Conservation (phyloP, 345 rosid species). For the Erucastrum elatum region DNA sequence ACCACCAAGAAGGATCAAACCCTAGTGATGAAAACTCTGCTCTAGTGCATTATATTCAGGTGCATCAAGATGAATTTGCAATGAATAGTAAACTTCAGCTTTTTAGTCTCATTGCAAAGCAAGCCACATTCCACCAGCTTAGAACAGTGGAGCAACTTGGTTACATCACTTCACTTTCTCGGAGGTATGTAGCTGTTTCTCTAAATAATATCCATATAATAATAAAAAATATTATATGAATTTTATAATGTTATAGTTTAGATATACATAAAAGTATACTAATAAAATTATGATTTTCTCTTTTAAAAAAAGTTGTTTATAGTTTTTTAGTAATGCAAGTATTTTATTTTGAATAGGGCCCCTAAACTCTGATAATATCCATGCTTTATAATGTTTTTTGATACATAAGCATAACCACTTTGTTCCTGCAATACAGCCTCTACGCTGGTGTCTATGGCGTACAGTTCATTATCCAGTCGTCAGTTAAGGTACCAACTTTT, state of each 20-base stretch:
- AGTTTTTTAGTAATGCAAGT: too few relatives aligned
- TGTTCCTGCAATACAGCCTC: neutral
- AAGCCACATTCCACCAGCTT: neutral
- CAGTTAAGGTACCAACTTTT: neutral
- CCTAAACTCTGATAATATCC: too few relatives aligned
- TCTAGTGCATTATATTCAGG: conserved; percentile 86
- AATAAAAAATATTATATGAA: too few relatives aligned
- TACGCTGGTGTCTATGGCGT: neutral
- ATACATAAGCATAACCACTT: neutral
- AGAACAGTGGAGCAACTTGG: conserved; percentile 4
- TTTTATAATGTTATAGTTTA: too few relatives aligned
- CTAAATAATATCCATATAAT: too few relatives aligned
- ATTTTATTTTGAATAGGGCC: too few relatives aligned
- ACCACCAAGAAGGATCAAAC: conserved; percentile 65
- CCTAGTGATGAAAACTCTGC: conserved; percentile 80
- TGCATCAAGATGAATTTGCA: conserved; percentile 69
- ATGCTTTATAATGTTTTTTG: neutral
- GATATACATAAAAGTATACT: too few relatives aligned
- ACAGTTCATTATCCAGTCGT: neutral
- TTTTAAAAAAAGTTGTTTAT: too few relatives aligned
- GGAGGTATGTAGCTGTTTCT: neutral
- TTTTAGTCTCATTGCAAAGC: neutral
- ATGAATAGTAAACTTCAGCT: conserved; percentile 5
- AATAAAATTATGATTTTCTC: too few relatives aligned
- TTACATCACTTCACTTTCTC: neutral